Percentiles rank a stretch among this genome's conserved stretches.
Conservation (phyloP, 1,284 basidiomycete genomes). For the Cerrena zonata region DNA sequence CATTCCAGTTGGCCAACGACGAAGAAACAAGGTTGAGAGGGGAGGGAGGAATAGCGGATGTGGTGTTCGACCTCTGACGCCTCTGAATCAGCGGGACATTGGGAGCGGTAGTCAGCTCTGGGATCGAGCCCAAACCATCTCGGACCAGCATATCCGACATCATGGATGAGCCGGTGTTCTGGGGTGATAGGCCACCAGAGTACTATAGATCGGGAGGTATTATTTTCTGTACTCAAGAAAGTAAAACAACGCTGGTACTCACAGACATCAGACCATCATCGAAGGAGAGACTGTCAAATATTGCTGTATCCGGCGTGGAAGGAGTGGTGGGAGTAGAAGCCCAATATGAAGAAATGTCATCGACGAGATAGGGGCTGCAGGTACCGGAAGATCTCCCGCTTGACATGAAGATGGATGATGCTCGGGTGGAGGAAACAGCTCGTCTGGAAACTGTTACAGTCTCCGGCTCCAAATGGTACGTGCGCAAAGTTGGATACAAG, state of each 20-base stretch:
- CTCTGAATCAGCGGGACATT: constrained; percentile 13
- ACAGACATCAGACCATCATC: constrained; percentile 6
- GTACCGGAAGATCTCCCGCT: background rate
- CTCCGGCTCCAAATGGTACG: constrained; percentile 5
- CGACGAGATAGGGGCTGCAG: constrained; percentile 3
- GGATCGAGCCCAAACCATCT: background rate
- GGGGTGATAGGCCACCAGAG: background rate
- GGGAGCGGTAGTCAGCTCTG: background rate
- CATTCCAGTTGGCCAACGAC: constrained; percentile 28
- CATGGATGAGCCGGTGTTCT: background rate
- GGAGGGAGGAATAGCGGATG: constrained; percentile 20
- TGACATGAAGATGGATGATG: constrained; percentile 2
- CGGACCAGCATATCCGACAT: background rate
- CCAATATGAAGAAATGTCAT: background rate
- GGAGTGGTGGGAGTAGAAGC: constrained; percentile 5
- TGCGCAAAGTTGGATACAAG: background rate
- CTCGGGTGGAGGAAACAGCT: background rate
- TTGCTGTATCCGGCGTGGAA: constrained; percentile 1
- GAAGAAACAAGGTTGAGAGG: constrained; percentile 29
- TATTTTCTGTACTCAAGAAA: background rate
- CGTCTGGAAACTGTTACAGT: constrained; percentile 1
- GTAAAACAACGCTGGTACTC: constrained; percentile 1
- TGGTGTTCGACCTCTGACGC: constrained; percentile 19
- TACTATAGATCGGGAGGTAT: background rate
- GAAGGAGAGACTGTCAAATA: constrained; percentile 7